Evolutionary conservation across 352 stramenopile genomes (phyloP).

Genomic region (Globisporangium radiosum): DNA sequence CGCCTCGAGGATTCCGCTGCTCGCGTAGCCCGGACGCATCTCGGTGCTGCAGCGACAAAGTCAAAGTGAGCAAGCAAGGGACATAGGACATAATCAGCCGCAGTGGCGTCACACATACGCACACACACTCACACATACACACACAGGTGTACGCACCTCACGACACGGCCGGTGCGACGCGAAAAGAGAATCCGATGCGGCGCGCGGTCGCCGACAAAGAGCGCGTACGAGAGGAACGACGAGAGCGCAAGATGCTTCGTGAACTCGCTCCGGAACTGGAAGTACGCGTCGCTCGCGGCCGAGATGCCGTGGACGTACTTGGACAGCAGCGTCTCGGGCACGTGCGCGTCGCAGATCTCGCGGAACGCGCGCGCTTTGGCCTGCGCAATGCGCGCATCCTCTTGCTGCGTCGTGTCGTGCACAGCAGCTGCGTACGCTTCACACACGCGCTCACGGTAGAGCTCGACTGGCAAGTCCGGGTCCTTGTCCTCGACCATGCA

Average conservation of each 20-base stretch:
- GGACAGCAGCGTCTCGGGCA: slow-evolving; percentile 78
- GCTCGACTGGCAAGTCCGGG: slow-evolving; percentile 69
- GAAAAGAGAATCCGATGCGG: slow-evolving; percentile 84
- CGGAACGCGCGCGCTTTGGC: slow-evolving; percentile 68
- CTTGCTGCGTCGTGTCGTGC: slow-evolving; percentile 33
- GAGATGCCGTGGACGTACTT: slow-evolving; percentile 83
- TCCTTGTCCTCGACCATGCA: slow-evolving; percentile 67
- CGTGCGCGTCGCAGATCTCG: slow-evolving; percentile 73
- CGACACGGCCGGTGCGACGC: slow-evolving; percentile 64
- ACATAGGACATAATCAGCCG: no score
- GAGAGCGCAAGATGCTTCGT: slow-evolving; percentile 81
- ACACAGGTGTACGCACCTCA: slow-evolving; percentile 23
- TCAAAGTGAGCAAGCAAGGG: no score
- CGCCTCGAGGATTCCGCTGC: slow-evolving; percentile 72
- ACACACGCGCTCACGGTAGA: slow-evolving; percentile 71
- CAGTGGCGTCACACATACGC: no score
- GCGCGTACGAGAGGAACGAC: slow-evolving; percentile 79
- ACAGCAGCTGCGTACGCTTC: slow-evolving; percentile 46
- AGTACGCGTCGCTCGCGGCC: slow-evolving; percentile 70
- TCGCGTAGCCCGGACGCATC: slow-evolving; percentile 77
- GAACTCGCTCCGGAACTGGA: slow-evolving; percentile 84
- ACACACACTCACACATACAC: background rate
- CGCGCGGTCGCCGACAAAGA: slow-evolving; percentile 82
- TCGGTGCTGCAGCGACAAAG: slow-evolving; percentile 43
- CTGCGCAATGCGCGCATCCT: slow-evolving; percentile 53